Conservation (phyloP, 768 basidiomycete species). For the Mycena leptocephala region DNA sequence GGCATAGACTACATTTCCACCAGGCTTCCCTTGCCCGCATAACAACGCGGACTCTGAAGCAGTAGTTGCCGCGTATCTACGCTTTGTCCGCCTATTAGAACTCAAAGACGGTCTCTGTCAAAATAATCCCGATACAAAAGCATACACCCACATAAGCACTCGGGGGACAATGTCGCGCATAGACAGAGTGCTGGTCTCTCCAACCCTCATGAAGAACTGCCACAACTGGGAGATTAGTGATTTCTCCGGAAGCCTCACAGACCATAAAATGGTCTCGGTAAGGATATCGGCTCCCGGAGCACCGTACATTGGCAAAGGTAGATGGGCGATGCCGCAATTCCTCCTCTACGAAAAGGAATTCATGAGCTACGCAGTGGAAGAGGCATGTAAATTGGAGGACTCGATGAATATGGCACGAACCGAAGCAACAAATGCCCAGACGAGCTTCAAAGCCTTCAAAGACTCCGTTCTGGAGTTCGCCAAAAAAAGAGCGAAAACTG, state of each 20-base stretch:
- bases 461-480: not conserved
- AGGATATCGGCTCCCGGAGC: conserved; percentile 2
- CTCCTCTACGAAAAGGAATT: conserved; percentile 17
- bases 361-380: not conserved
- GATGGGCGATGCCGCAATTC: conserved; percentile 29
- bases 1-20: too few species aligned
- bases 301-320: conserved; percentile 29
- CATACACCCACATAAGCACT: conserved; percentile 24
- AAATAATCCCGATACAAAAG: conserved; percentile 14
- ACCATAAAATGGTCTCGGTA: conserved; percentile 34
- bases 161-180: too few species aligned
- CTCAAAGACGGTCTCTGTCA: too few species aligned
- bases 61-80: too few species aligned
- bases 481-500: not conserved
- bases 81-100: too few species aligned
- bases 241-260: conserved; percentile 1
- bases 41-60: too few species aligned
- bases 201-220: too few species aligned
- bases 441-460: not conserved
- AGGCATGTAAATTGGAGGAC: not conserved
- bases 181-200: too few species aligned
- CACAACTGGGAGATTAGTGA: too few species aligned
- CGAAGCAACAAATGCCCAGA: not conserved
- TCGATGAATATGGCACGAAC: not conserved
- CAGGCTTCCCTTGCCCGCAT: too few species aligned